Evolutionary conservation across 805 yeast genomes (phyloP), one percentile per base, ranked within the genome.

Genomic region (Saccharomycopsis olivae): DNA sequence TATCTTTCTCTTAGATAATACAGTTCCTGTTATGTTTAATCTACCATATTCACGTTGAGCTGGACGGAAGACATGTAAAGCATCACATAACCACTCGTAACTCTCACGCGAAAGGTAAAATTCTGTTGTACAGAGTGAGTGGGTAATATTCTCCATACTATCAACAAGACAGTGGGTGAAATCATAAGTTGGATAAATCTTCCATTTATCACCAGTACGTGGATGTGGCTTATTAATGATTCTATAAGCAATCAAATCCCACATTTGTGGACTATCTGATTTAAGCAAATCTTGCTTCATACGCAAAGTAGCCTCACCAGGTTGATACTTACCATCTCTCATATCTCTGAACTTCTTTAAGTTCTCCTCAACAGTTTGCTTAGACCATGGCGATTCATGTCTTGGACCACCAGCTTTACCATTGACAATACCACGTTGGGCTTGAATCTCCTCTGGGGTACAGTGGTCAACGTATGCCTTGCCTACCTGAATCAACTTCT

Each of bases 11-110:
- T 92, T 92, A 44, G 95, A 85, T 73, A 92, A 65, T 47, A 92
- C 76, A 9, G 97, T 84, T 41, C 98, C 98, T 2, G 95, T 83
- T 51, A 92, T 74, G 60, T 88, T 92, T 58, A 92, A 74, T 60
- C 98, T 78, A 50, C 99, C 99, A 54, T 88, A 92, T 62, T 92
- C 99, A 60, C 98, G 79, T 71, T 92, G 99, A 10, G 96, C 95
- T 24, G 99, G 98, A 68, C 95, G 79, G 64, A 86, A 92, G 35
- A 92, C 95, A 54, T 84, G 88, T 45, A 92, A 75, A 29, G 79
- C 88, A 53, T 92, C 97, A 67, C 97, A 89, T 51, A 92, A 71
- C 99, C 99, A 92, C 63, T 92, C 99, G 60, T 92, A 92, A 54
- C 94, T 79, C 64, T 89, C 95, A 57, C 99, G 75, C 20, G 95